Percentiles rank a stretch among this genome's conserved stretches.
These are phyloP conservation scores for Pezicula radicicola DNA, from an alignment of 2,329 filamentous ascomycete species.

Conservation along the genomic window DNA sequence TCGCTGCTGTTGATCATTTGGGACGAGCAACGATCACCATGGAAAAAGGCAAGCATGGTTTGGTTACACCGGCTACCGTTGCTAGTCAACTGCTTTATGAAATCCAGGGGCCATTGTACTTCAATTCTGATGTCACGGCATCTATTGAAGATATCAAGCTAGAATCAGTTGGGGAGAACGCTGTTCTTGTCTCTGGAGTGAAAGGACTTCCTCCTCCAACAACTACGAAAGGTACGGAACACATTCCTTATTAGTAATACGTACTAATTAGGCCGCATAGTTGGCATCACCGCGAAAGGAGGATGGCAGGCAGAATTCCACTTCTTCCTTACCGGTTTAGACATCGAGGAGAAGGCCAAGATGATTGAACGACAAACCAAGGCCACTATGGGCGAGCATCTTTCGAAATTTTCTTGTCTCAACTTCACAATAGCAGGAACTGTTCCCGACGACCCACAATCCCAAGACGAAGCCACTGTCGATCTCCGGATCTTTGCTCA, in stretches of 20 bases:
- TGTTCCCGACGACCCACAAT: slow-evolving; percentile 32
- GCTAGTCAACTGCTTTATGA: slow-evolving; percentile 50
- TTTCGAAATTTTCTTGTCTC: slow-evolving; percentile 30
- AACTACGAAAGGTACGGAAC: slow-evolving; percentile 27
- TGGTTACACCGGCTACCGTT: slow-evolving; percentile 45
- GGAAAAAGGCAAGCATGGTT: slow-evolving; percentile 35
- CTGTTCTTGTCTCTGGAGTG: slow-evolving; percentile 44
- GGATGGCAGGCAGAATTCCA: slow-evolving; percentile 41
- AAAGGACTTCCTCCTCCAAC: slow-evolving; percentile 33
- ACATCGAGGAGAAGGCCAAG: slow-evolving; percentile 36
- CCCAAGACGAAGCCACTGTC: slow-evolving; percentile 44
- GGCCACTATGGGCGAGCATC: slow-evolving; percentile 27
- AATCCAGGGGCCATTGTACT: slow-evolving; percentile 53
- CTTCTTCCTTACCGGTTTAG: slow-evolving; percentile 39
- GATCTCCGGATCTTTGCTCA: slow-evolving; percentile 43
- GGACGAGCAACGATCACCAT: slow-evolving; percentile 40
- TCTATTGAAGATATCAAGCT: slow-evolving; percentile 47
- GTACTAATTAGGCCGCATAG: not conserved
- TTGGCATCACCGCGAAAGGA: slow-evolving; percentile 39
- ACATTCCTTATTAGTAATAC: too few species aligned
- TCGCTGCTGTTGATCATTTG: slow-evolving; percentile 38
- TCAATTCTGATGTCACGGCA: slow-evolving; percentile 54
- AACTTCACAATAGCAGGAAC: slow-evolving; percentile 32
- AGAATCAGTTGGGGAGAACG: slow-evolving; percentile 44
- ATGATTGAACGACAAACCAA: slow-evolving; percentile 36